These are phyloP conservation scores for Yamagishiella unicocca DNA, from an alignment of 139 green algal species.

Conservation along the genomic window DNA sequence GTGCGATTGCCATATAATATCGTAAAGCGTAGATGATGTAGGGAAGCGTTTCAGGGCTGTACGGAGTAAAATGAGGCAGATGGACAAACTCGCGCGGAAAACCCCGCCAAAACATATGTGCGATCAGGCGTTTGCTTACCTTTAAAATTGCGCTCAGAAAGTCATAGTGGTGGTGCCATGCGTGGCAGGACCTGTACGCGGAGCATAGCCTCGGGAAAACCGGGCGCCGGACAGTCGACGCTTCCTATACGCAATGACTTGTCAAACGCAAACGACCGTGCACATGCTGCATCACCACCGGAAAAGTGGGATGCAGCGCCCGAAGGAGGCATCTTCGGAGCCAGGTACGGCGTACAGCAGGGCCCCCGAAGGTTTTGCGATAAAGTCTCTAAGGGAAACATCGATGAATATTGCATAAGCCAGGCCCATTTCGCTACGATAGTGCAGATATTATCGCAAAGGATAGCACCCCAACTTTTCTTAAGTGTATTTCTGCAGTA, in stretches of 20 bases:
- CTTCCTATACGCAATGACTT: not conserved
- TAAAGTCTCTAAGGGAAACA: constrained; percentile 3
- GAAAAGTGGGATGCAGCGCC: not conserved
- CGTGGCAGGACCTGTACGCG: too few species aligned
- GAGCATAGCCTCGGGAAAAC: not conserved
- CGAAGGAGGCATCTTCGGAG: not conserved
- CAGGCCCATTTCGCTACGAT: not conserved
- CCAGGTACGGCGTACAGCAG: not conserved
- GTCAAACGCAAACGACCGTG: not conserved
- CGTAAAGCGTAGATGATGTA: too few species aligned
- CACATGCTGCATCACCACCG: not conserved
- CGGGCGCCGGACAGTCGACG: not conserved
- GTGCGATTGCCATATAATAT: too few species aligned
- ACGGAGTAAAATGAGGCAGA: too few species aligned
- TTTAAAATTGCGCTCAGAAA: not conserved
- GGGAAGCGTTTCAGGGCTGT: too few species aligned
- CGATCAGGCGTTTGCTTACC: too few species aligned
- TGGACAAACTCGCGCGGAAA: too few species aligned
- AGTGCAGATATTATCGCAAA: not conserved
- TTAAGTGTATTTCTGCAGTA: not conserved
- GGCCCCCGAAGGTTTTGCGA: constrained; percentile 12
- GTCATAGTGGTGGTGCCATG: not conserved
- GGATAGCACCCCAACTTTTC: too few species aligned
- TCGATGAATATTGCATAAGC: not conserved
- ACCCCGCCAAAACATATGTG: too few species aligned